Evolutionary conservation across 306 rosid species (phyloP).

Genomic region (Begonia peltatifolia): DNA sequence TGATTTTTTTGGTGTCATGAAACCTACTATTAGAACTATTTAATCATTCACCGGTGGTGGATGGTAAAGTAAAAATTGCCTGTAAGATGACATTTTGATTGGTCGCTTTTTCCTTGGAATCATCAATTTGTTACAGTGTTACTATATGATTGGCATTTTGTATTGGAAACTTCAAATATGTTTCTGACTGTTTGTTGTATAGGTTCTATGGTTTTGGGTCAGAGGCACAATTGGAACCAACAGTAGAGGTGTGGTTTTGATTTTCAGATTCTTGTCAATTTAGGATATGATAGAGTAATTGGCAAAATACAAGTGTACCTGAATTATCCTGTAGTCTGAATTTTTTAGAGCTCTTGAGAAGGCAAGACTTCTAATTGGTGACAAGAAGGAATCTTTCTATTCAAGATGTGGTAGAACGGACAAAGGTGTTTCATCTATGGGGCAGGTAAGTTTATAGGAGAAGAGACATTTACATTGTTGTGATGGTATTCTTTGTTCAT

Average conservation of each 20-base stretch:
- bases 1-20: too few relatives aligned
- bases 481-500: neutral
- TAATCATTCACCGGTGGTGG: too few relatives aligned
- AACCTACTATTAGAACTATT: too few relatives aligned
- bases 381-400: conserved; percentile 73
- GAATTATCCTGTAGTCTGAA: conserved; percentile 52
- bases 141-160: neutral
- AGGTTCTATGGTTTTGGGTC: conserved; percentile 95
- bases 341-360: conserved; percentile 62
- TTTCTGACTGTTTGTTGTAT: neutral
- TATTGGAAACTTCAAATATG: neutral
- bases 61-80: neutral
- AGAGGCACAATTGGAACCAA: conserved; percentile 86
- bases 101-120: neutral
- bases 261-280: neutral
- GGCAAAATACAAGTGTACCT: neutral
- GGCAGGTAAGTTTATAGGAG: conserved; percentile 58
- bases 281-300: neutral
- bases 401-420: conserved; percentile 98
- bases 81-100: neutral
- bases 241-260: conserved; percentile 54
- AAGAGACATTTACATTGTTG: neutral
- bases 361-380: conserved; percentile 63
- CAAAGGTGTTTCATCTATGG: conserved; percentile 89
- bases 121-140: neutral